These are phyloP conservation scores for Tulasnella sp. DNA, from an alignment of 768 basidiomycete species.

Conservation along the genomic window DNA sequence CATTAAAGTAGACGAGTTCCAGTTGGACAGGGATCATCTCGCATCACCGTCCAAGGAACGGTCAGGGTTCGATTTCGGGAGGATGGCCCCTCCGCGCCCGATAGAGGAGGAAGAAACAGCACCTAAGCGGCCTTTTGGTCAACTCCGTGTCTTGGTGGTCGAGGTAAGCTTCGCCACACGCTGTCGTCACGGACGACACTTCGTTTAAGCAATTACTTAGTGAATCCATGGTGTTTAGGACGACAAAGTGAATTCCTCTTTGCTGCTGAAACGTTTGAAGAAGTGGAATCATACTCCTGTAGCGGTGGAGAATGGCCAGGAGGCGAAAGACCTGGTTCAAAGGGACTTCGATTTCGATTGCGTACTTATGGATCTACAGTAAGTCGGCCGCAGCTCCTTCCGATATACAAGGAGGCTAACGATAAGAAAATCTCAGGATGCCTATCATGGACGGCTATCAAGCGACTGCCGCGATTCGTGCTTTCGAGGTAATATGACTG, in stretches of 20 bases:
- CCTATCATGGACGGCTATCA: conserved; percentile 68
- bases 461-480: conserved; percentile 54
- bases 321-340: conserved; percentile 49
- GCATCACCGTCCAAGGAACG: no score
- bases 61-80: background rate
- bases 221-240: conserved; percentile 33
- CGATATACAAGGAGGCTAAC: background rate
- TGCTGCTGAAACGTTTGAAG: conserved; percentile 55
- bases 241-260: conserved; percentile 59
- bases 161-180: conserved; percentile 37
- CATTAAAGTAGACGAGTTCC: conserved; percentile 21
- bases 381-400: conserved; percentile 22
- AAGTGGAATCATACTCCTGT: conserved; percentile 56
- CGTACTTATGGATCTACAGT: conserved; percentile 80
- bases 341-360: conserved; percentile 54
- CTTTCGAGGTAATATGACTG: conserved; percentile 35
- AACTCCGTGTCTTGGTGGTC: conserved; percentile 48
- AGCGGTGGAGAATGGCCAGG: conserved; percentile 63
- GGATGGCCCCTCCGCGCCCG: background rate
- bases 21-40: conserved; percentile 13
- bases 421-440: conserved; percentile 38
- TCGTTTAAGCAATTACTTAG: background rate
- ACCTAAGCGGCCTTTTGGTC: background rate
- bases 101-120: background rate
- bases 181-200: background rate